Evolutionary conservation across 257 asterid species (phyloP).

Genomic region (Nemophila menziesii): DNA sequence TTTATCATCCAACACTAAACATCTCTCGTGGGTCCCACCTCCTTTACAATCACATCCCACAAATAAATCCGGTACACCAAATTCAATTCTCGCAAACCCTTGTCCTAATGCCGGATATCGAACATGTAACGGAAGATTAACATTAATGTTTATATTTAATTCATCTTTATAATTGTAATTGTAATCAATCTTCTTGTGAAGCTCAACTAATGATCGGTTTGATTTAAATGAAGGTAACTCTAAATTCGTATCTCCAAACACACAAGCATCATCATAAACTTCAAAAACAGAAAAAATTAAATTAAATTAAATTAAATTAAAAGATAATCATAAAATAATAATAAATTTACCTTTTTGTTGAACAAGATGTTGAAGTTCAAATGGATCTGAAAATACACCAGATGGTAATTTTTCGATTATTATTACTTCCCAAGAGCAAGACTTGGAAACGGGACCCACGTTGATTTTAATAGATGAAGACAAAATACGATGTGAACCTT

Average conservation of each 20-base stretch:
- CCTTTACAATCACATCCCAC: slow-evolving; percentile 28
- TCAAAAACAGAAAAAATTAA: slow-evolving; percentile 11
- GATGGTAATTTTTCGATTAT: slow-evolving; percentile 63
- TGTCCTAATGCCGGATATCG: slow-evolving; percentile 73
- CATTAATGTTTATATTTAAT: slow-evolving; percentile 21
- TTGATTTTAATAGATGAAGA: slow-evolving; percentile 38
- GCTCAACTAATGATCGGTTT: slow-evolving; percentile 61
- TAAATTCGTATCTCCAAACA: slow-evolving; percentile 82
- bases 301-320: background rate
- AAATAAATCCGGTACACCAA: slow-evolving; percentile 44
- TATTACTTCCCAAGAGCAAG: slow-evolving; percentile 35
- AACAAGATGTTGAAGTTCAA: slow-evolving; percentile 78
- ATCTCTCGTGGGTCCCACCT: slow-evolving; percentile 15
- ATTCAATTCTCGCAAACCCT: slow-evolving; percentile 39
- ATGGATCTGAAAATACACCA: slow-evolving; percentile 88
- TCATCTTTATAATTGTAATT: slow-evolving; percentile 16
- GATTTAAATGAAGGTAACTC: slow-evolving; percentile 77
- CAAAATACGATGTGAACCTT: slow-evolving; percentile 80
- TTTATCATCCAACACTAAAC: slow-evolving; percentile 21
- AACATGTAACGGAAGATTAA: slow-evolving; percentile 72
- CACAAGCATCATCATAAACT: slow-evolving; percentile 60
- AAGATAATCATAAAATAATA: background rate
- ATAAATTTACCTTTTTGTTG: slow-evolving; percentile 49
- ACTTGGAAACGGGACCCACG: slow-evolving; percentile 10
- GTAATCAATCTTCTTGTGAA: slow-evolving; percentile 41